Conservation (phyloP, 148 eudicot genomes). For the Rhododendron molle region DNA sequence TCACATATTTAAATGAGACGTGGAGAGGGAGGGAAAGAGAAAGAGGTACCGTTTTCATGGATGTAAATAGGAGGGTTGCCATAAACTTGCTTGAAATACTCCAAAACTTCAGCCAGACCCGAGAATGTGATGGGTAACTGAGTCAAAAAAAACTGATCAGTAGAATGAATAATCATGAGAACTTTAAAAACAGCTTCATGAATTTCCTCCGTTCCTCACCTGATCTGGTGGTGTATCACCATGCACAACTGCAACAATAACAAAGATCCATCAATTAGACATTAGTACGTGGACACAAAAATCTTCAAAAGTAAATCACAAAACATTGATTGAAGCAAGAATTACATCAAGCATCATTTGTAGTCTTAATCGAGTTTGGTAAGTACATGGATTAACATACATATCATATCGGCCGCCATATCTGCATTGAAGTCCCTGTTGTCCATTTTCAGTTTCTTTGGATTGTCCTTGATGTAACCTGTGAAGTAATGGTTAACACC, state of each 20-base stretch:
- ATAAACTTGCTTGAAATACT: conserved; percentile 42
- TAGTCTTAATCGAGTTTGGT: background rate
- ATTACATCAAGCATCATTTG: background rate
- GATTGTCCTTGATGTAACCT: conserved; percentile 26
- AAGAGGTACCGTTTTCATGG: conserved; percentile 39
- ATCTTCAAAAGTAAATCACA: background rate
- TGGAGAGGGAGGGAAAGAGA: conserved; percentile 14
- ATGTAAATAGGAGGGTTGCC: conserved; percentile 44
- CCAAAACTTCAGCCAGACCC: conserved; percentile 28
- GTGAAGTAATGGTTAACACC: conserved; percentile 51
- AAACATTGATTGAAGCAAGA: background rate
- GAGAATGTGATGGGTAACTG: conserved; percentile 30
- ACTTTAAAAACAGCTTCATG: background rate
- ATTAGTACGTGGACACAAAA: conserved; percentile 6
- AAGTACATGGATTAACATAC: conserved; percentile 23
- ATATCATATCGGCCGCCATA: conserved; percentile 19
- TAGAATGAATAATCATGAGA: background rate
- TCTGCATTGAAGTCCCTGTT: conserved; percentile 42
- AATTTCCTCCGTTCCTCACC: conserved; percentile 7
- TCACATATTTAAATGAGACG: conserved; percentile 11
- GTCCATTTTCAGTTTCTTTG: conserved; percentile 19
- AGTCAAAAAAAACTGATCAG: conserved; percentile 1
- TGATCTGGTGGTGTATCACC: conserved; percentile 8
- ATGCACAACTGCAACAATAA: background rate
- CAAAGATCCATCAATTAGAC: conserved; percentile 17